phyloP scores from a whole-genome alignment of 805 yeast species.

The Teunomyces panamensis region DNA sequence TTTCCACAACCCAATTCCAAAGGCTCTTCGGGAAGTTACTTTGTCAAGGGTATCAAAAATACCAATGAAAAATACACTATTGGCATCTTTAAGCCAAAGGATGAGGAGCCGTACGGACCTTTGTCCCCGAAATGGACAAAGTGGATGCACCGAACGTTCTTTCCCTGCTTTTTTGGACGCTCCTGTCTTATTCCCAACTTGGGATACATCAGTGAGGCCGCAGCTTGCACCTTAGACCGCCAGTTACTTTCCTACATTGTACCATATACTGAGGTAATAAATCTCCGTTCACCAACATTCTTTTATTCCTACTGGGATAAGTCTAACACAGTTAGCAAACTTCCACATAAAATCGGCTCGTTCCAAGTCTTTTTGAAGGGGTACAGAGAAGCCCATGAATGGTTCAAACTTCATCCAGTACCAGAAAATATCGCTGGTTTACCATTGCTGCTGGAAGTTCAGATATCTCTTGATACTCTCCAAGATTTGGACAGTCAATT shows the following conservation, averaged over 20 bases:
- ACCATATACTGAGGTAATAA: constrained; percentile 61
- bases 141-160: constrained; percentile 72
- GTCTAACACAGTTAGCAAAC: constrained; percentile 19
- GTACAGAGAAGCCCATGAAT: constrained; percentile 59
- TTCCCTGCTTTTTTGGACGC: constrained; percentile 76
- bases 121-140: constrained; percentile 76
- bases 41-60: constrained; percentile 32
- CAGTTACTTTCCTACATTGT: constrained; percentile 59
- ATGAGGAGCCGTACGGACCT: constrained; percentile 80
- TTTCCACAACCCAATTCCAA: constrained; percentile 54
- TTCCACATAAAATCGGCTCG: constrained; percentile 58
- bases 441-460: constrained; percentile 12
- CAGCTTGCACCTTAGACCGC: constrained; percentile 64
- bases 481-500: constrained; percentile 25
- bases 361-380: constrained; percentile 61
- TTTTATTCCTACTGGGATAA: constrained; percentile 53
- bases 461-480: not conserved
- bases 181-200: constrained; percentile 69
- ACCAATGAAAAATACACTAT: constrained; percentile 14
- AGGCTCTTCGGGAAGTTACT: constrained; percentile 73
- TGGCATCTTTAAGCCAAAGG: constrained; percentile 75
- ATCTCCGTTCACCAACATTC: constrained; percentile 46
- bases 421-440: constrained; percentile 32
- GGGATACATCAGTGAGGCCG: constrained; percentile 70
- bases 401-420: constrained; percentile 54